Evolutionary conservation across 73 alveolate genomes (phyloP), one percentile per base, ranked within the genome.

Genomic region (Blepharisma japonicum): DNA sequence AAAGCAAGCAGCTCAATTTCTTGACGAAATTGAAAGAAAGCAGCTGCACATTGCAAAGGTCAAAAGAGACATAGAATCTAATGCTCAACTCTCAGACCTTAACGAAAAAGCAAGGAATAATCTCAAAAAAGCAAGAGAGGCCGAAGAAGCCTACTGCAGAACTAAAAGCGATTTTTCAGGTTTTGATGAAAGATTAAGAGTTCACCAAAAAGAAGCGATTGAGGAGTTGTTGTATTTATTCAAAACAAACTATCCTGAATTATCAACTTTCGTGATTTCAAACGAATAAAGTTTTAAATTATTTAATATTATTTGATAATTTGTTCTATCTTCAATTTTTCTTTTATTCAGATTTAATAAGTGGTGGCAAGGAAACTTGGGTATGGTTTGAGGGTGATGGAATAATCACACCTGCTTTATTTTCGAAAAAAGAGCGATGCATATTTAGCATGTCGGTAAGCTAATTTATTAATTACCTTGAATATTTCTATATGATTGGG

Each of bases 21-120:
- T 53, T 53, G 67, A 53, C 67, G 67, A 53, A 53, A 53, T 53
- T 14, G 67, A 53, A 53, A 53, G 67, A 53, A 53, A 53, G 23
- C n/a, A 53, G n/a, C n/a, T 53, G 0, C 67, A 53, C n/a, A 53
- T 53, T 14, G 27, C n/a, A 53, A 53, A 53, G 23, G 23, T 53
- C 2, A 11, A 53, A 53, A 53, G 67, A 53, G 67, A 53, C 67
- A 53, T 53, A 2, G 23, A 53, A 53, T 14, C 27, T 11, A 53
- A 53, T 14, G 23, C n/a, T 1, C 27, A 53, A 3, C 67, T 53
- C 2, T 14, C n/a, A 53, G 23, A 20, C 67, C n/a, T 53, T 20
- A 53, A 53, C 67, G 5, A 53, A 14, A 20, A 53, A 14, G 23
- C 67, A 53, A 14, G 0, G 67, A 53, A 20, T 20, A 20, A 53